Evolutionary conservation across 768 basidiomycete species (phyloP), one percentile per base, ranked within the genome.

Genomic region (Tubosaeta sp.): DNA sequence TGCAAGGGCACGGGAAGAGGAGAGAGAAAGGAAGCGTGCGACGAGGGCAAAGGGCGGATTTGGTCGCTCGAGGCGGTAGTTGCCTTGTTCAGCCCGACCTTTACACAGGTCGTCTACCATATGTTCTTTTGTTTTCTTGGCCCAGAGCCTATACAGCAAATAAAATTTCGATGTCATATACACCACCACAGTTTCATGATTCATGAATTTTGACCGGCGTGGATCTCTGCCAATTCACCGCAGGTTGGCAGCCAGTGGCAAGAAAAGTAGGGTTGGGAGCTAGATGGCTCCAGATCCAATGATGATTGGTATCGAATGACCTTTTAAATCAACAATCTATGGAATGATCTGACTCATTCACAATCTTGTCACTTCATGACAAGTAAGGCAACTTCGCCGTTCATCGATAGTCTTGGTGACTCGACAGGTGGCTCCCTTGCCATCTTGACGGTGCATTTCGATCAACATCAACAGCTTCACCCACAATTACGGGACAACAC

Each of bases 1-100:
- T 39, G 87, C 86, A 21, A 71, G 80, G 43, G 90, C 90, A 22
- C 81, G 76, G 60, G 86, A 91, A 60, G 90, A 93, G 62, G 89
- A 90, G 59, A 73, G 75, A 57, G 86, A 87, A 52, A 73, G 83
- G 59, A 88, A 83, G 46, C 65, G 68, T 12, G 69, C 65, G 2
- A 51, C 57, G 11, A 66, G 54, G 41, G 62, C 55, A 16, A 66
- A 51, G 48, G 55, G 60, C 21, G 61, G 64, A 19, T 46, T 13
- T 4, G 42, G 56, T 29, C 60, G 54, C 1, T 31, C 59, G 10
- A 64, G 64, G 44, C 57, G 68, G 46, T 68, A 65, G 46, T 29
- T 6, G 13, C 6, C n/a, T 16, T 16, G 48, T 14, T n/a, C 42
- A 39, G 19, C 35, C n/a, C 14, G 5, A 32, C 2, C 21, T 21